phyloP scores from a whole-genome alignment of 164 flowering plant species.

The Kingdonia uniflora region DNA sequence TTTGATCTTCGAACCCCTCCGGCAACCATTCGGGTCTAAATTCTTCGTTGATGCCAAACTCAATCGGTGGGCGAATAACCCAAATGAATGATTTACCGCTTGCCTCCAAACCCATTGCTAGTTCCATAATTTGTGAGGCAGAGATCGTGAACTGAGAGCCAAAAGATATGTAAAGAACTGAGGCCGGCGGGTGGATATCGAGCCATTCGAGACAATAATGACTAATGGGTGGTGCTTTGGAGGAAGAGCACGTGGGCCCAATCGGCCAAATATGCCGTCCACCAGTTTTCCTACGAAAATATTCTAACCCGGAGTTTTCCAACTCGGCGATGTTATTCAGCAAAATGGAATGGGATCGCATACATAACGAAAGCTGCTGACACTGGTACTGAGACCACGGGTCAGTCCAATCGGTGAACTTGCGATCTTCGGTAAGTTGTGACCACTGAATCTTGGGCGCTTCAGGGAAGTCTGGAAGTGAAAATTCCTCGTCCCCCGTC shows the following conservation, averaged over 20 bases:
- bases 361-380: neutral
- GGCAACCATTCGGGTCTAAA: conserved; percentile 1
- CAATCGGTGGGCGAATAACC: conserved; percentile 1
- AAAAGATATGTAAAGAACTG: conserved; percentile 4
- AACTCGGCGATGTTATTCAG: neutral
- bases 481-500: neutral
- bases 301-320: neutral
- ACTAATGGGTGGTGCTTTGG: neutral
- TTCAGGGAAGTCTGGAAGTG: neutral
- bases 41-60: neutral
- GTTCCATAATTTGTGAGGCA: conserved; percentile 1
- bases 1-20: neutral
- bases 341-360: neutral
- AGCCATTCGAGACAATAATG: conserved; percentile 1
- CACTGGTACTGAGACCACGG: neutral
- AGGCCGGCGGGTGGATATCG: neutral
- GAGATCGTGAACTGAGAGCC: conserved; percentile 1
- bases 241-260: neutral
- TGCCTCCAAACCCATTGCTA: neutral
- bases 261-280: conserved; percentile 1
- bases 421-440: neutral
- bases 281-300: neutral
- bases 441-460: neutral
- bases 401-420: neutral
- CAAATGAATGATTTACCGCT: neutral